Evolutionary conservation across 345 rosid genomes (phyloP), one percentile per base, ranked within the genome.

Genomic region (Gossypium stocksii): DNA sequence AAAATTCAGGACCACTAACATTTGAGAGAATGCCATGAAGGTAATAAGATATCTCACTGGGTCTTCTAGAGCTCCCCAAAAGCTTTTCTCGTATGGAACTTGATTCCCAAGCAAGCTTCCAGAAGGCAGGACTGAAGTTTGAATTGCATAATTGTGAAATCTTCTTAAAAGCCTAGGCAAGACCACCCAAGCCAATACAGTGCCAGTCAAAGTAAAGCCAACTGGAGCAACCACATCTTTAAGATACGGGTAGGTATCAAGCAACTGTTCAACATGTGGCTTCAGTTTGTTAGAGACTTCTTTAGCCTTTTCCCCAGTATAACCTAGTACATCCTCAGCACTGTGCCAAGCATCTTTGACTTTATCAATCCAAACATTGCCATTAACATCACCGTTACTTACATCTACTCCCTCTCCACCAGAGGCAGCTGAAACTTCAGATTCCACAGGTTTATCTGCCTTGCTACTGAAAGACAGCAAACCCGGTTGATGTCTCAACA

Each of bases 1-100:
- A 15, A 68, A 70, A 38, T 59, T 45, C 20, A 19, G 73, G 78
- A 70, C 34, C 12, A 81, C 91, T 76, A 27, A 92, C 98, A 92
- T 87, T 80, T 94, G 91, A 17, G 90, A 80, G 84, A 94, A 91
- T 61, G 98, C 91, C 83, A 89, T 80, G 86, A 92, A 94, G 38
- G 98, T 89, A 38, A 89, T 46, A 13, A 87, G 81, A 84, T 92
- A 94, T 85, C 97, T 82, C 13, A 90, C 63, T 16, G 98, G 98
- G 79, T 91, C 94, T 84, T 94, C 98, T 73, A 92, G 82, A 80
- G 98, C 95, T 68, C 97, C 87, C 98, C 91, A 94, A 44, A 91
- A 80, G 76, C 97, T 89, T 82, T 85, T 86, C 84, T 94, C 96
- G 57, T 92, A 92, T 0, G 96, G 88, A 82, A 87, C 77, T 74